phyloP scores from a whole-genome alignment of 768 basidiomycete genomes.

The Russula griseocarnosa region DNA sequence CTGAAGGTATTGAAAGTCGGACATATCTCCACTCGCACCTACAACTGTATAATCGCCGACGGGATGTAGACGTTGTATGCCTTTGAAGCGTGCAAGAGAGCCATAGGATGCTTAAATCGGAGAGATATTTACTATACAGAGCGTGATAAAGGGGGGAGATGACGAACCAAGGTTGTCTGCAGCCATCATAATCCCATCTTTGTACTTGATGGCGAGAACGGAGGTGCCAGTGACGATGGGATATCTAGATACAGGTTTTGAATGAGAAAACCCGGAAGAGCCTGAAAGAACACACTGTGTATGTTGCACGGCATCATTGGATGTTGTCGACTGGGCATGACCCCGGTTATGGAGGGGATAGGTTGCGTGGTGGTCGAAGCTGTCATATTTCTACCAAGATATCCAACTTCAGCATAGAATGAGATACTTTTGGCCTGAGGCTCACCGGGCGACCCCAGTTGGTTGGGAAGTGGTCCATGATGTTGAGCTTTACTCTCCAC shows the following conservation, averaged over 20 bases:
- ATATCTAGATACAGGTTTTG: slow-evolving; percentile 49
- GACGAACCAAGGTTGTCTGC: slow-evolving; percentile 90
- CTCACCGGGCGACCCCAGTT: slow-evolving; percentile 58
- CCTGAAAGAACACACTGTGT: slow-evolving; percentile 60
- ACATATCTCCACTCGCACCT: slow-evolving; percentile 95
- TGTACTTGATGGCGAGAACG: slow-evolving; percentile 90
- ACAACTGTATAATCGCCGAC: slow-evolving; percentile 83
- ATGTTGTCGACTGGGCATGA: slow-evolving; percentile 39
- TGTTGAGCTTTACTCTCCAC: not conserved
- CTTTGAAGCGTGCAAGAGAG: slow-evolving; percentile 94
- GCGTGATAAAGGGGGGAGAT: not conserved
- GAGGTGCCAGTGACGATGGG: slow-evolving; percentile 97
- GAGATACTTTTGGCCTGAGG: not conserved
- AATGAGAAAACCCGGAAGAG: not conserved
- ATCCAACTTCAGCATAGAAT: not conserved
- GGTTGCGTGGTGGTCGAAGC: slow-evolving; percentile 70
- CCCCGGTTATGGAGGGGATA: slow-evolving; percentile 68
- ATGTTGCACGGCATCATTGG: slow-evolving; percentile 63
- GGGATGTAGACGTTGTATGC: slow-evolving; percentile 80
- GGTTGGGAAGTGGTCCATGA: slow-evolving; percentile 81
- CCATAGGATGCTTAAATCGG: slow-evolving; percentile 81
- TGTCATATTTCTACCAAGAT: slow-evolving; percentile 59
- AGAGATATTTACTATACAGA: not conserved
- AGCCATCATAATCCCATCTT: slow-evolving; percentile 97
- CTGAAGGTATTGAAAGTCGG: slow-evolving; percentile 94